A percentile compares a stretch with the other conserved stretches of the same genome.
Evolutionary conservation across 140 eudicot species (phyloP).

Genomic region (Stevia rebaudiana): DNA sequence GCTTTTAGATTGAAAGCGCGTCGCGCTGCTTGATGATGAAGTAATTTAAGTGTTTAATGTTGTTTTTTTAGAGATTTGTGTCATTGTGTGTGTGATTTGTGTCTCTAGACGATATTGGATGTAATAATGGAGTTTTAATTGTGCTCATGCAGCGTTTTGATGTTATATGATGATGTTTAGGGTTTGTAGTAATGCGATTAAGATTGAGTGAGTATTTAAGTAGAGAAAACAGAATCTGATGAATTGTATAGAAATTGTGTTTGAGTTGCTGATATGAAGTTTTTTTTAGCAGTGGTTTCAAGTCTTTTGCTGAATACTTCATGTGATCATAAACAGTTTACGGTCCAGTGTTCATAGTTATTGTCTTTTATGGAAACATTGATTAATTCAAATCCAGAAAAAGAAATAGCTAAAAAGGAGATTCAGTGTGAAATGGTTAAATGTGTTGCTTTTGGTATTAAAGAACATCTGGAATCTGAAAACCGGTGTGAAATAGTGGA

Average conservation of each 20-base stretch:
- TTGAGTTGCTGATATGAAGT: background rate
- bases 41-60: background rate
- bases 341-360: too few relatives aligned
- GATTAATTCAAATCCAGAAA: too few relatives aligned
- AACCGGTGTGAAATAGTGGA: slow-evolving; percentile 1
- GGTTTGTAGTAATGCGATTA: slow-evolving; percentile 18
- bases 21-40: background rate
- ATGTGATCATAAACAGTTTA: too few relatives aligned
- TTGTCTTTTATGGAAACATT: too few relatives aligned
- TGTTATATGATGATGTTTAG: slow-evolving; percentile 7
- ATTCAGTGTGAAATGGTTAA: slow-evolving; percentile 8
- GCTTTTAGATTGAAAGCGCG: background rate
- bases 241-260: background rate
- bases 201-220: slow-evolving; percentile 6
- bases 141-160: background rate
- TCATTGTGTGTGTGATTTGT: background rate
- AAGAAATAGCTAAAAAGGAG: too few relatives aligned
- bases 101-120: background rate
- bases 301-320: slow-evolving; percentile 6
- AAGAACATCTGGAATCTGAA: slow-evolving; percentile 1
- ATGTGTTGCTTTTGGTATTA: slow-evolving; percentile 7
- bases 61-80: background rate
- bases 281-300: background rate
- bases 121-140: background rate
- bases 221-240: slow-evolving; percentile 1